Conservation (phyloP, 352 stramenopile genomes). For the Pythium brachiatum region DNA sequence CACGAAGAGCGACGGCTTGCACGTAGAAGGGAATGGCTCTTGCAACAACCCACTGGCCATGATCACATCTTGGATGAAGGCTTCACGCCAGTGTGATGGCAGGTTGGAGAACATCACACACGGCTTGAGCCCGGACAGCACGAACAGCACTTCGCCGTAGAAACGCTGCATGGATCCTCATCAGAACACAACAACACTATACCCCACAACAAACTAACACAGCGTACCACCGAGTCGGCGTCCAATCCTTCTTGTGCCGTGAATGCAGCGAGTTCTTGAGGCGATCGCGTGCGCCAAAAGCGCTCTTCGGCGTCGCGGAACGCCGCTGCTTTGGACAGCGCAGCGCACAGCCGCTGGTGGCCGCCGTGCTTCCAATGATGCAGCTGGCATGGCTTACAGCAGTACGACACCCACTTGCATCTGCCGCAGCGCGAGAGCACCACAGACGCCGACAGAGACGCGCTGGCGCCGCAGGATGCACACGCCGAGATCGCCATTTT, state of each 20-base stretch:
- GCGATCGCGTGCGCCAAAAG: constrained; percentile 19
- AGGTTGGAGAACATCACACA: constrained; percentile 71
- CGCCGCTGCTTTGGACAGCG: constrained; percentile 22
- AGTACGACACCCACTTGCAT: constrained; percentile 62
- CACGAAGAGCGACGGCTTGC: constrained; percentile 22
- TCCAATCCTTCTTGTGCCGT: constrained; percentile 34
- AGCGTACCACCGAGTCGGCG: constrained; percentile 43
- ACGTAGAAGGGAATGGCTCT: background rate
- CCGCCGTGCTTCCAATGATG: constrained; percentile 39
- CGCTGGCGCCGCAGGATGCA: constrained; percentile 18
- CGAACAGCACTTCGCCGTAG: constrained; percentile 74
- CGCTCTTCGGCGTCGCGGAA: constrained; percentile 16
- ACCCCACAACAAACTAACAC: background rate
- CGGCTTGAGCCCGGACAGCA: constrained; percentile 54
- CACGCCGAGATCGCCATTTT: constrained; percentile 5
- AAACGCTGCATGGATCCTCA: constrained; percentile 33
- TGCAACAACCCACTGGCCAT: constrained; percentile 34
- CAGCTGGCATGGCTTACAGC: constrained; percentile 54
- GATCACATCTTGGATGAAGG: constrained; percentile 46
- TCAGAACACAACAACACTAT: background rate
- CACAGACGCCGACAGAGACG: background rate
- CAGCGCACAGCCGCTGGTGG: constrained; percentile 37
- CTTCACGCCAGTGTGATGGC: constrained; percentile 36
- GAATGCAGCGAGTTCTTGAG: constrained; percentile 17
- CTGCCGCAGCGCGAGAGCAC: constrained; percentile 40